phyloP scores from a whole-genome alignment of 441 rosid species.

The Pelargonium australe region DNA sequence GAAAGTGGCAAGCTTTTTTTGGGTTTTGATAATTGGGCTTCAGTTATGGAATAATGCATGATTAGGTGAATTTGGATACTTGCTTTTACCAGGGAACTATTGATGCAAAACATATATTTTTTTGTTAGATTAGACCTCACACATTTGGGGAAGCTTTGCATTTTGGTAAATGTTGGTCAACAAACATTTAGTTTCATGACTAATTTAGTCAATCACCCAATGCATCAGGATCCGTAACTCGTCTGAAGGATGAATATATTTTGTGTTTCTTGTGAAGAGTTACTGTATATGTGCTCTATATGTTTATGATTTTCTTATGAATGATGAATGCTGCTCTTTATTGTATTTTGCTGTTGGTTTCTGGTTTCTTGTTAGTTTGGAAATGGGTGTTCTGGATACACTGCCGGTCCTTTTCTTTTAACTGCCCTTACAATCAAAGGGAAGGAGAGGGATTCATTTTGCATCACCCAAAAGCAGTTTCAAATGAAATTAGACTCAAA shows the following conservation, averaged over 20 bases:
- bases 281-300: neutral
- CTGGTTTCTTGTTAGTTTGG: neutral
- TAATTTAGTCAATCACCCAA: neutral
- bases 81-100: too few relatives aligned
- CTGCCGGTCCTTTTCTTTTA: neutral
- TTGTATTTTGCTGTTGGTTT: too few relatives aligned
- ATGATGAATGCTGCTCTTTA: too few relatives aligned
- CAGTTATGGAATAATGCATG: too few relatives aligned
- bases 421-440: neutral
- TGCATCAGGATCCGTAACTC: neutral
- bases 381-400: neutral
- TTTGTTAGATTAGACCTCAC: too few relatives aligned
- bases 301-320: too few relatives aligned
- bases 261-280: neutral
- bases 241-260: neutral
- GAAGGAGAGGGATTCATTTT: neutral
- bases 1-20: neutral
- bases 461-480: too few relatives aligned
- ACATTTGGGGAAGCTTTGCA: too few relatives aligned
- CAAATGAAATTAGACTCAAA: neutral
- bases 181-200: too few relatives aligned
- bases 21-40: neutral
- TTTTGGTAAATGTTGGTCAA: too few relatives aligned
- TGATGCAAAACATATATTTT: too few relatives aligned
- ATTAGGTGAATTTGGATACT: too few relatives aligned